These are phyloP conservation scores for Didymella exigua DNA, from an alignment of 2,329 filamentous ascomycete genomes.

Conservation along the genomic window DNA sequence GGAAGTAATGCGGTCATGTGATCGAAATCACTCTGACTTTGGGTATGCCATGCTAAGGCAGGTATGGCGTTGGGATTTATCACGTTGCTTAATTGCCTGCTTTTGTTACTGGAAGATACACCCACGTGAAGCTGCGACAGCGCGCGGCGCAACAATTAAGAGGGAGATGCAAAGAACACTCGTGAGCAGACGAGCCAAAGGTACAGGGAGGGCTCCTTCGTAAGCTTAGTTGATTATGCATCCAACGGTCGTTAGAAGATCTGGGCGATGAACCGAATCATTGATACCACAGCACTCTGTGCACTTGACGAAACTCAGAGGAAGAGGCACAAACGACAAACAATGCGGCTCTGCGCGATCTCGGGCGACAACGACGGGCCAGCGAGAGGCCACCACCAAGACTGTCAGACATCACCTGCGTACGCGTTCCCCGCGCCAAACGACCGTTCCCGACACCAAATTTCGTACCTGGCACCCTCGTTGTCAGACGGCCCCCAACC, in stretches of 20 bases:
- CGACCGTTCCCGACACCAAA: not conserved
- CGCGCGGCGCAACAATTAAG: not conserved
- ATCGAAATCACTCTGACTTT: not conserved
- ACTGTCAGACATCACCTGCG: not conserved
- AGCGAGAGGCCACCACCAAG: not conserved
- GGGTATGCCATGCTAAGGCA: slow-evolving; percentile 3
- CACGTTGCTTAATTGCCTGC: not conserved
- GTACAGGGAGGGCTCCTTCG: slow-evolving; percentile 12
- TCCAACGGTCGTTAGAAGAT: not conserved
- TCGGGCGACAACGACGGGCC: not conserved
- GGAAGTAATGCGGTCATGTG: slow-evolving; percentile 6
- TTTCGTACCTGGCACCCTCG: slow-evolving; percentile 1
- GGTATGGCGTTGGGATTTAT: slow-evolving; percentile 1
- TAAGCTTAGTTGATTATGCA: slow-evolving; percentile 12
- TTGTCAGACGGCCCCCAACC: slow-evolving; percentile 7
- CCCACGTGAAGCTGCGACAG: slow-evolving; percentile 2
- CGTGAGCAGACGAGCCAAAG: not conserved
- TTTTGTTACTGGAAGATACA: slow-evolving; percentile 6
- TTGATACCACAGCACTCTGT: slow-evolving; percentile 6
- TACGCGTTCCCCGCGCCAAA: not conserved
- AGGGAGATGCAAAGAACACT: not conserved
- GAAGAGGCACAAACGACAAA: not conserved
- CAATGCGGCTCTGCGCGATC: slow-evolving; percentile 10
- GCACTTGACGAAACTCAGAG: not conserved
- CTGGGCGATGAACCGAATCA: slow-evolving; percentile 6